phyloP scores from a whole-genome alignment of 148 eudicot species.

The Tetragonia tetragonoides region DNA sequence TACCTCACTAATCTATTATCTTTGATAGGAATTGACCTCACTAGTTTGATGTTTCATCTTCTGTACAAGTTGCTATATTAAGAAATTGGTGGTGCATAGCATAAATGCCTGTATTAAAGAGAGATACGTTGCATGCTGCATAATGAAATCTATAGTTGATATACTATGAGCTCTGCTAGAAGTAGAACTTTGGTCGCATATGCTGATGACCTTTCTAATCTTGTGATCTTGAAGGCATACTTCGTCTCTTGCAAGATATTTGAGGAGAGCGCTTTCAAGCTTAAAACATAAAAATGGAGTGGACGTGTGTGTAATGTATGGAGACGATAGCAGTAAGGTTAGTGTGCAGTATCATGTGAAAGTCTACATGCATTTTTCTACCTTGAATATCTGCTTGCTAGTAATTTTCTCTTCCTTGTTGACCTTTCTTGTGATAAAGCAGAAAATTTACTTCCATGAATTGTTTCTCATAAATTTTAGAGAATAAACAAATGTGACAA shows the following conservation, averaged over 20 bases:
- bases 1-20: no score
- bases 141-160: neutral
- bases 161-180: neutral
- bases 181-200: neutral
- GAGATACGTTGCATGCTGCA: neutral
- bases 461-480: neutral
- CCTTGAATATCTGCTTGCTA: neutral
- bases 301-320: constrained; percentile 65
- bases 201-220: constrained; percentile 1
- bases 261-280: constrained; percentile 51
- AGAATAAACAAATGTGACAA: neutral
- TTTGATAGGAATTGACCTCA: no score
- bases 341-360: constrained; percentile 18
- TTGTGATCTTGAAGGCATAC: constrained; percentile 62
- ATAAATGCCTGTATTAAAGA: neutral
- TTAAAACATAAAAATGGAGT: constrained; percentile 76
- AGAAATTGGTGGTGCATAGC: neutral
- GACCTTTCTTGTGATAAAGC: neutral
- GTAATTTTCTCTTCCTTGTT: neutral
- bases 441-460: neutral
- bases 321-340: constrained; percentile 55
- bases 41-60: no score
- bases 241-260: constrained; percentile 62
- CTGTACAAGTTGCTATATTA: neutral
- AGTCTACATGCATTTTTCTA: neutral